Evolutionary conservation across 2,329 filamentous ascomycete species (phyloP), one percentile per base, ranked within the genome.

Genomic region (Phaeosphaeria sp.): DNA sequence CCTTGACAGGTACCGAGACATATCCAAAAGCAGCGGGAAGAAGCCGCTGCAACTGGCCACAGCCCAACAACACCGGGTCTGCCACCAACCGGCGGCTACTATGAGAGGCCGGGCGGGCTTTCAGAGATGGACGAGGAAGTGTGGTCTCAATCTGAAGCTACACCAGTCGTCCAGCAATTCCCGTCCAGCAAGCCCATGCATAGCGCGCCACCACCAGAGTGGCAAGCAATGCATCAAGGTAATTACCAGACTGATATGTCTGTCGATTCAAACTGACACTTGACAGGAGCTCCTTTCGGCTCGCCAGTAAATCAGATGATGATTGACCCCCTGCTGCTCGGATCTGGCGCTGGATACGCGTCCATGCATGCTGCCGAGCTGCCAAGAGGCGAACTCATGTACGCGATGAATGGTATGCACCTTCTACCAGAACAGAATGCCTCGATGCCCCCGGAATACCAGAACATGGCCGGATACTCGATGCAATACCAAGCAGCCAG

Each of bases 21-120:
- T 53, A 76, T 77, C 51, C 74, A 77, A 51, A 76, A 74, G 57
- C 73, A 76, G 58, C 65, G 73, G 59, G 73, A 76, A 63, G 73
- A 75, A 60, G 73, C 71, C 2, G 72, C 68, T 22, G 65, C 65
- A 50, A 67, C 65, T 17, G 66, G 63, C 30, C 63, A 53, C 25
- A 71, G 68, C 49, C 69, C 67, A 27, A 69, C 70, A 43, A 65
- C 63, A 11, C 71, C 69, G 56, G 70, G 66, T 7, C 61, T 74
- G 7, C 59, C 72, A 21, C 61, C 68, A 21, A 59, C 65, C 22
- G 66, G 56, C 20, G 59, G 59, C 22, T 65, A 69, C 25, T 75
- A 69, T 53, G 73, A 76, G 18, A 63, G 68, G 36, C 56, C 63
- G 22, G 63, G 61, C 9, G 63, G 71, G 15, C 67, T 73, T 40